A percentile compares a stretch with the other conserved stretches of the same genome.
Conservation (phyloP, 345 rosid genomes). For the Gossypium arboreum region DNA sequence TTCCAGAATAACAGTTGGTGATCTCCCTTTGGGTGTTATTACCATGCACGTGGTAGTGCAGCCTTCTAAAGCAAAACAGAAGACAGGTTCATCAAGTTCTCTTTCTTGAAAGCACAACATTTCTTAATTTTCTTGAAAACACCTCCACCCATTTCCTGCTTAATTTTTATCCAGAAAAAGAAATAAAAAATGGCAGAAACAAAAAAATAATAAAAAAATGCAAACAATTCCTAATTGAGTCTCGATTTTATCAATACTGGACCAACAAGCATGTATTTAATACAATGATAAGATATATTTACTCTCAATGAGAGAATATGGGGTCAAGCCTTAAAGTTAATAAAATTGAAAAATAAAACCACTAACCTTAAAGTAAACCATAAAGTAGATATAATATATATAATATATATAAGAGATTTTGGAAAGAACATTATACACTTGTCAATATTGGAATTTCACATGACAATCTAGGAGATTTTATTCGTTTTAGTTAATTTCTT, state of each 20-base stretch:
- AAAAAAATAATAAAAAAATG: background rate
- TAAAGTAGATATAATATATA: too few relatives aligned
- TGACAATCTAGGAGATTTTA: background rate
- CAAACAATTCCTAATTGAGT: background rate
- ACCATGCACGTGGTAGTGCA: conserved; percentile 42
- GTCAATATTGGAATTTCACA: background rate
- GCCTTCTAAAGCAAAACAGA: conserved; percentile 27
- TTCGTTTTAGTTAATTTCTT: background rate
- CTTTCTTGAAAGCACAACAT: background rate
- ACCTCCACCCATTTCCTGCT: background rate
- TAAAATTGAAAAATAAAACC: too few relatives aligned
- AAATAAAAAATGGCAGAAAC: background rate
- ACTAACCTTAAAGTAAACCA: too few relatives aligned
- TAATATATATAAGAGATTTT: too few relatives aligned
- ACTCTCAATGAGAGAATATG: too few relatives aligned
- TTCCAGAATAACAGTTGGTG: conserved; percentile 27
- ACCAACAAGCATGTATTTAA: too few relatives aligned
- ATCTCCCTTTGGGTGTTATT: conserved; percentile 30
- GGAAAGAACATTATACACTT: background rate
- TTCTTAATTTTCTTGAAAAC: background rate
- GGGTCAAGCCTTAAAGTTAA: too few relatives aligned
- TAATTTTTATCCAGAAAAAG: background rate
- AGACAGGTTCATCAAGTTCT: conserved; percentile 28
- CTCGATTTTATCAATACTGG: background rate
- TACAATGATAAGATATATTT: rapidly evolving